phyloP scores from a whole-genome alignment of 2,329 filamentous ascomycete species.

The Botrytis cinerea region DNA sequence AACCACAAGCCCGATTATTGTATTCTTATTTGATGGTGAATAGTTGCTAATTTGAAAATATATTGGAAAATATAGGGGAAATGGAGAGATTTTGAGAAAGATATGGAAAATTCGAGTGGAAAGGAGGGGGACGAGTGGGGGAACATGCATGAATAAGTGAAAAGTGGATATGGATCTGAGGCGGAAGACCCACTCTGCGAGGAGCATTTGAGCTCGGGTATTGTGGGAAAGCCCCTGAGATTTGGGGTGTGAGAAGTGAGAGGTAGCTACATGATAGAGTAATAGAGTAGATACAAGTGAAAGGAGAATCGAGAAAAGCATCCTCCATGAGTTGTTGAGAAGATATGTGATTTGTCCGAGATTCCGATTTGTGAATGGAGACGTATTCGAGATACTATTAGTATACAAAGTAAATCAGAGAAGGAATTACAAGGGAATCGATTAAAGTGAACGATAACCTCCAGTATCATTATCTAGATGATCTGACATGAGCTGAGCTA shows the following conservation, averaged over 20 bases:
- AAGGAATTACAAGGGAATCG: no score
- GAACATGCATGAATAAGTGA: neutral
- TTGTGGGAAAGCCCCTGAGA: neutral
- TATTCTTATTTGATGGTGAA: neutral
- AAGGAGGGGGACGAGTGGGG: neutral
- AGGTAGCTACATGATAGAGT: neutral
- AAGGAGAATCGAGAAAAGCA: neutral
- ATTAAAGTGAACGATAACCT: neutral
- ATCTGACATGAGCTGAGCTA: neutral
- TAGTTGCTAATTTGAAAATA: accelerated
- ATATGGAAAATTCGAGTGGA: neutral
- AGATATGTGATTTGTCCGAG: neutral
- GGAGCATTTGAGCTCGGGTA: neutral
- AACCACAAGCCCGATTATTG: neutral
- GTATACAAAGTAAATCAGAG: neutral
- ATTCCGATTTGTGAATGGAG: neutral
- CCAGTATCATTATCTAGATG: neutral
- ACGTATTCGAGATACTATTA: neutral
- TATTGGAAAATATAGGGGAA: neutral
- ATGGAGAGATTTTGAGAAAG: neutral
- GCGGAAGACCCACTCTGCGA: neutral
- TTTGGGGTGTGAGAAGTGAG: neutral
- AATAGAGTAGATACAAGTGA: neutral
- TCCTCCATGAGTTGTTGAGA: neutral
- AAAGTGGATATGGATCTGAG: neutral